Conservation (phyloP, 2,329 filamentous ascomycete species). For the Magnaporthales sp. region DNA sequence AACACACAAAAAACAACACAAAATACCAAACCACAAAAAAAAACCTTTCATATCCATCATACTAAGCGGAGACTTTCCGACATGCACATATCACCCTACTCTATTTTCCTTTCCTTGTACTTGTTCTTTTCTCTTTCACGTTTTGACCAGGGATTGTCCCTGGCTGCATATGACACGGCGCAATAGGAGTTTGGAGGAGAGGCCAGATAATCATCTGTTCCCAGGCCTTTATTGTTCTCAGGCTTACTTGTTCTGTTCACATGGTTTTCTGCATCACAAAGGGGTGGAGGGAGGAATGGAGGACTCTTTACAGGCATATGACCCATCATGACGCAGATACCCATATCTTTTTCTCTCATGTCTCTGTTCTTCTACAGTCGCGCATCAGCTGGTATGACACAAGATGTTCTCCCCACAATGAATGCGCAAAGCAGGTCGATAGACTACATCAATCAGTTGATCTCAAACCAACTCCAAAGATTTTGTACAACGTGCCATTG, state of each 20-base stretch:
- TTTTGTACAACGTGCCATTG: neutral
- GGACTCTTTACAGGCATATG: neutral
- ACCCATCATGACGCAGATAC: neutral
- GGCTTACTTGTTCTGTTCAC: neutral
- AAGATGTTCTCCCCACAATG: neutral
- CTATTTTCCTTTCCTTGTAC: neutral
- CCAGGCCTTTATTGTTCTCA: neutral
- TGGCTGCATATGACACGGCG: neutral
- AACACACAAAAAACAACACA: slow-evolving; percentile 1
- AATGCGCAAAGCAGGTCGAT: neutral
- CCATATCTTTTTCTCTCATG: neutral
- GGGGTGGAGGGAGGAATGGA: neutral
- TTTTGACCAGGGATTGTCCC: neutral
- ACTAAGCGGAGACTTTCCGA: neutral
- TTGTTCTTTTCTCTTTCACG: neutral
- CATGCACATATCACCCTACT: neutral
- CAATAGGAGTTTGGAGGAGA: neutral
- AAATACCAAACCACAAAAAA: neutral
- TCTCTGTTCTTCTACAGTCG: neutral
- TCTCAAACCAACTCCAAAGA: neutral
- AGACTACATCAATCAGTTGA: neutral
- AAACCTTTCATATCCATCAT: neutral
- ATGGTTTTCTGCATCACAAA: neutral
- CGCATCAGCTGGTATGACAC: neutral
- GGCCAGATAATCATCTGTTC: neutral